A percentile compares a stretch with the other conserved stretches of the same genome.
Conservation (phyloP, 306 rosid species). For the Fagus sylvatica region DNA sequence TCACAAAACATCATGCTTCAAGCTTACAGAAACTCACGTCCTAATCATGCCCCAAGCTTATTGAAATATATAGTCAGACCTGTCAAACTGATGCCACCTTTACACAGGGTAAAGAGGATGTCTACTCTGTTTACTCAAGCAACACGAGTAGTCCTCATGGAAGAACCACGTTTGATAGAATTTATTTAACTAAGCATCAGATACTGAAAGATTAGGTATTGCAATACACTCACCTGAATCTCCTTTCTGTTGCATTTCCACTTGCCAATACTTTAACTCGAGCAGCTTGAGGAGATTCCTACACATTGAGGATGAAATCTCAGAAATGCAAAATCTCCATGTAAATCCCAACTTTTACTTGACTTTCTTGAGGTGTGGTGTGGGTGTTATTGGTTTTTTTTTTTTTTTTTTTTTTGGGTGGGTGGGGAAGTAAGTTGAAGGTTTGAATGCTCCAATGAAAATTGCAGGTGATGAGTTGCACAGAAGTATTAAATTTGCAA, state of each 20-base stretch:
- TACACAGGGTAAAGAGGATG: not conserved
- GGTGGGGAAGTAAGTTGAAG: not conserved
- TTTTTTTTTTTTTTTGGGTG: no score
- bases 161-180: no score
- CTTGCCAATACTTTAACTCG: conserved; percentile 97
- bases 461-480: not conserved
- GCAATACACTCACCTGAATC: conserved; percentile 67
- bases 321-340: conserved; percentile 15
- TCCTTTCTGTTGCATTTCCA: conserved; percentile 96
- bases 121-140: not conserved
- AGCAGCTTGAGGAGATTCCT: conserved; percentile 99
- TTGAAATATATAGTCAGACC: not conserved
- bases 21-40: not conserved
- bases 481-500: not conserved
- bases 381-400: not conserved
- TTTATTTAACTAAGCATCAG: no score
- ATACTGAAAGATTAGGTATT: no score
- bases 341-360: not conserved
- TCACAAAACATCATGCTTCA: not conserved
- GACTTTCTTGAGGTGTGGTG: not conserved
- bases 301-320: conserved; percentile 14
- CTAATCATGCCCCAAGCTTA: not conserved
- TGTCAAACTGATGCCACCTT: not conserved
- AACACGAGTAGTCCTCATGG: no score
- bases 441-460: not conserved